Evolutionary conservation across 345 rosid genomes (phyloP), one percentile per base, ranked within the genome.

Genomic region (Gossypium bickii): DNA sequence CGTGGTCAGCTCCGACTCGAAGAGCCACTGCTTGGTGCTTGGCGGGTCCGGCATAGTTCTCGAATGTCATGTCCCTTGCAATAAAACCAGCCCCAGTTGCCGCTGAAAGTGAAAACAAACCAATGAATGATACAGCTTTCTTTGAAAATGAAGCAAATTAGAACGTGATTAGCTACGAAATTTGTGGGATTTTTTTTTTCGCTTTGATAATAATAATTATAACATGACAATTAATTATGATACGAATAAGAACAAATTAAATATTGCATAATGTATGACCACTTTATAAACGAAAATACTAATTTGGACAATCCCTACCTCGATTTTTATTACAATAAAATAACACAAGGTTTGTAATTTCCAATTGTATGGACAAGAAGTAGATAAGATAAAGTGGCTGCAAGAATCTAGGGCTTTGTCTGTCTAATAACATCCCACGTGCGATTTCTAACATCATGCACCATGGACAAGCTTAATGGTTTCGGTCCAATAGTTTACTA

Each of bases 1-100:
- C 93, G 34, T 95, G 98, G 78, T 95, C 99, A 1, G 99, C 97
- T 0, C 99, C 98, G 2, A 95, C 70, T 0, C 99, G 92, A 63
- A 95, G 98, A 2, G 99, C 99, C 29, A 95, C 99, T 0, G 99
- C 99, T n/a, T 93, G 99, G 79, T 93, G 98, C 89, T 90, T 95
- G 0, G 74, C 81, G 0, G 99, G 94, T 29, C 99, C 99, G 0
- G 99, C 99, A 80, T 80, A 89, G 47, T 95, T 95, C 83, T 88
- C 82, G 45, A 95, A 95, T 24, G 99, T 90, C 22, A 95, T 90
- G 92, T 91, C 99, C 22, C 97, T 85, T 8, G 94, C 99, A 5
- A 95, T 91, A 64, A 95, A 95, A 0, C 99, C 99, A 3, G 97
- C 84, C 63, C 99, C 99, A 0, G 91, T 88, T 8, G 98, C 98